Conservation (phyloP, 1,139 yeast species). For the Magnusiomyces magnusii region DNA sequence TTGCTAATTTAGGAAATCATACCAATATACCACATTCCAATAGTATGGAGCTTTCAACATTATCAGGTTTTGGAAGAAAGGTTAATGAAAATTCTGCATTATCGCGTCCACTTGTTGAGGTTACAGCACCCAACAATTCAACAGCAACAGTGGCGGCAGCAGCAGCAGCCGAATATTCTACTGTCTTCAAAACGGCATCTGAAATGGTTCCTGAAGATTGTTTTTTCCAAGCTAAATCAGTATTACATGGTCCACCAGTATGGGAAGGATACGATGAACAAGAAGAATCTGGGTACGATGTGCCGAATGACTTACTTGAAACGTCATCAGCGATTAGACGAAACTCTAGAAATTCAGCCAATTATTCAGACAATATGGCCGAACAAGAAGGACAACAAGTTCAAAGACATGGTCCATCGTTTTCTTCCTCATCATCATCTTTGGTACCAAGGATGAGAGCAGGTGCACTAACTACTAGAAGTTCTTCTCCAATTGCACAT, state of each 20-base stretch:
- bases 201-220: not conserved
- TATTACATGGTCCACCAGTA: not conserved
- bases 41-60: not conserved
- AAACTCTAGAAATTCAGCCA: not conserved
- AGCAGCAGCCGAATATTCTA: slow-evolving; percentile 2
- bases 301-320: not conserved
- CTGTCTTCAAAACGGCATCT: slow-evolving; percentile 3
- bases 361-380: not conserved
- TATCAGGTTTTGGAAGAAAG: not conserved
- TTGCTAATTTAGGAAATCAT: not conserved
- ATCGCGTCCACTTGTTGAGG: not conserved
- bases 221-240: not conserved
- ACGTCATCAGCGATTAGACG: too few relatives aligned
- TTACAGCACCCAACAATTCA: not conserved
- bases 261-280: not conserved
- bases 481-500: not conserved
- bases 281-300: not conserved
- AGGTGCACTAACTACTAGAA: too few relatives aligned
- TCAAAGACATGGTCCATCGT: not conserved
- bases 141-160: not conserved
- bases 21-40: not conserved
- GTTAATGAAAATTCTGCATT: not conserved
- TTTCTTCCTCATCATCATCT: not conserved
- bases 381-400: not conserved
- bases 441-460: not conserved